These are phyloP conservation scores for Flaveria sonorensis DNA, from an alignment of 129 eudicot species.

Conservation along the genomic window DNA sequence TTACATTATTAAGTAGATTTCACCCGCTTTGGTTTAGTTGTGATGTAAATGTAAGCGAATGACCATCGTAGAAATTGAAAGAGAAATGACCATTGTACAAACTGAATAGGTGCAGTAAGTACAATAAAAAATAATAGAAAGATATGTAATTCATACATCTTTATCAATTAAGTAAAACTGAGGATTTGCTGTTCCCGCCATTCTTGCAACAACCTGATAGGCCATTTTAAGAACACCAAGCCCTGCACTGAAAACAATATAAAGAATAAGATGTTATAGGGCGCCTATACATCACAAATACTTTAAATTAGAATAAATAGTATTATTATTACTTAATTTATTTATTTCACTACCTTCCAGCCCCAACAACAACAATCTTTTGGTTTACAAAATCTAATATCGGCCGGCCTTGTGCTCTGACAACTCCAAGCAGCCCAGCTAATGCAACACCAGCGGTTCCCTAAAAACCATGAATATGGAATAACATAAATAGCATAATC, in stretches of 20 bases:
- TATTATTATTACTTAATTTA: neutral
- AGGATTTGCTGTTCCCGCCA: conserved; percentile 78
- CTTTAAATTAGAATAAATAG: neutral
- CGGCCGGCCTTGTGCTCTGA: conserved; percentile 87
- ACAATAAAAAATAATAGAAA: neutral
- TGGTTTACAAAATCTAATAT: conserved; percentile 82
- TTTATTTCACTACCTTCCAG: conserved; percentile 72
- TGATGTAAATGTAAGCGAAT: neutral
- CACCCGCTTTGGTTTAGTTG: neutral
- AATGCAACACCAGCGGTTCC: conserved; percentile 99
- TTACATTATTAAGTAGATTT: neutral
- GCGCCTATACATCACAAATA: conserved; percentile 9
- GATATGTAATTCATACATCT: conserved; percentile 53
- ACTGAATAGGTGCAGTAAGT: no score
- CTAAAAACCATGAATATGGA: conserved; percentile 33
- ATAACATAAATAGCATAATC: neutral
- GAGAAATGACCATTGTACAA: no score
- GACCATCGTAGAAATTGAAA: no score
- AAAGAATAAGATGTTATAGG: conserved; percentile 21
- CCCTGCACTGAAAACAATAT: conserved; percentile 84
- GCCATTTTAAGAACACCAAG: conserved; percentile 98
- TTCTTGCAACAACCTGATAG: conserved; percentile 78
- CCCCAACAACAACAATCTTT: conserved; percentile 93
- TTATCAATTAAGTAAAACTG: conserved; percentile 96
- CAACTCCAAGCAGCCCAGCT: conserved; percentile 94